A percentile compares a stretch with the other conserved stretches of the same genome.
Evolutionary conservation across 306 rosid genomes (phyloP).

Genomic region (Cicer bijugum): DNA sequence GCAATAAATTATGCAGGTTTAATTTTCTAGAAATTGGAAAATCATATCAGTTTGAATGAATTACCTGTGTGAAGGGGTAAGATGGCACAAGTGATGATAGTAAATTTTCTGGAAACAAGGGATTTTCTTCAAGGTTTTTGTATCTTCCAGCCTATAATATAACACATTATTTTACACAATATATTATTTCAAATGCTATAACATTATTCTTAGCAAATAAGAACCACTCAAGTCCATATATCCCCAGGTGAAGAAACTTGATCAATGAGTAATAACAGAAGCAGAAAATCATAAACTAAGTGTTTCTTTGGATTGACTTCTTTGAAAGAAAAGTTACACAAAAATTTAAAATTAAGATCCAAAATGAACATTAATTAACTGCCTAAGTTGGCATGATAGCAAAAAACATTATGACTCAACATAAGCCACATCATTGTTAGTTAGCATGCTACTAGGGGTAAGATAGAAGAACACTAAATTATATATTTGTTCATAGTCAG

Average conservation of each 20-base stretch:
- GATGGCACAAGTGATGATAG: too few relatives aligned
- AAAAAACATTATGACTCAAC: neutral
- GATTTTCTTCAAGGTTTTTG: slow-evolving; percentile 59
- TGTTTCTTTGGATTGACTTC: too few relatives aligned
- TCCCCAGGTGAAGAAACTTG: neutral
- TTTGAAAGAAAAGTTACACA: too few relatives aligned
- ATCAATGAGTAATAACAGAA: too few relatives aligned
- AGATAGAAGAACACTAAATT: too few relatives aligned
- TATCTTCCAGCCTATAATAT: slow-evolving; percentile 76
- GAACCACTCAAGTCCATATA: neutral
- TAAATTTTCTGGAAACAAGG: too few relatives aligned
- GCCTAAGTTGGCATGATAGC: slow-evolving; percentile 3
- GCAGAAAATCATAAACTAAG: too few relatives aligned
- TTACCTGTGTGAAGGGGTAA: too few relatives aligned
- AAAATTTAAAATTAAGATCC: neutral
- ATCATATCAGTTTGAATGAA: too few relatives aligned
- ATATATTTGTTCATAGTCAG: too few relatives aligned
- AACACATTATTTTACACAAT: neutral
- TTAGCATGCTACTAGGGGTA: neutral
- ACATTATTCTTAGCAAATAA: neutral
- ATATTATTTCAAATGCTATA: too few relatives aligned
- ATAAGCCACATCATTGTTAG: neutral
- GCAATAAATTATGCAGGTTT: slow-evolving; percentile 6
- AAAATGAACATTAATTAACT: neutral
- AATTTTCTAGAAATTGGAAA: too few relatives aligned